phyloP scores from a whole-genome alignment of 2,329 filamentous ascomycete genomes.

The Trichoderma citrinoviride region DNA sequence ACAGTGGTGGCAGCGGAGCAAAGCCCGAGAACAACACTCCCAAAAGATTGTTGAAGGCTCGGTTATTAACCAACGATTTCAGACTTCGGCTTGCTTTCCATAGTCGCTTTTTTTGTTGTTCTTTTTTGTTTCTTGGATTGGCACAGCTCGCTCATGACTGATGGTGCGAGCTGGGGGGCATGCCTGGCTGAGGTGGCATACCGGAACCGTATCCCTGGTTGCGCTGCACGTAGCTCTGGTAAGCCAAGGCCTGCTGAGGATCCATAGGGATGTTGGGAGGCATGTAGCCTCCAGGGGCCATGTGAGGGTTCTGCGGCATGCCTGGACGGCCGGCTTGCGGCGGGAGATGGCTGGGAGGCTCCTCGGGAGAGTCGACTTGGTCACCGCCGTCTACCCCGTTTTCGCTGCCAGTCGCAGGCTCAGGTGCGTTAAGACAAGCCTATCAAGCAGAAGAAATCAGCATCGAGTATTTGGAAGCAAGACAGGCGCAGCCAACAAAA shows the following conservation, averaged over 20 bases:
- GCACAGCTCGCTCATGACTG: slow-evolving; percentile 58
- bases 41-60: slow-evolving; percentile 55
- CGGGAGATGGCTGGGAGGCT: slow-evolving; percentile 74
- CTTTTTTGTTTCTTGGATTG: too few species aligned
- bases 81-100: slow-evolving; percentile 24
- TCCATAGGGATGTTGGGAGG: slow-evolving; percentile 62
- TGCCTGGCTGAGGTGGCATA: slow-evolving; percentile 73
- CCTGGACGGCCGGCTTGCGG: slow-evolving; percentile 58
- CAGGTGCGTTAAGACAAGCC: slow-evolving; percentile 95
- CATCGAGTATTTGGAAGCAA: slow-evolving; percentile 5
- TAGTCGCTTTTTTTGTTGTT: not conserved
- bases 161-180: slow-evolving; percentile 80
- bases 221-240: slow-evolving; percentile 79
- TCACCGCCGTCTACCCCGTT: slow-evolving; percentile 75
- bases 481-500: not conserved
- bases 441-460: slow-evolving; percentile 45
- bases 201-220: slow-evolving; percentile 67
- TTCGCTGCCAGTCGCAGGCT: slow-evolving; percentile 77
- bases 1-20: slow-evolving; percentile 37
- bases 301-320: slow-evolving; percentile 62
- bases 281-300: slow-evolving; percentile 63
- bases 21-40: slow-evolving; percentile 31
- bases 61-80: slow-evolving; percentile 53
- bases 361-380: slow-evolving; percentile 86
- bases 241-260: slow-evolving; percentile 75